phyloP scores from a whole-genome alignment of 148 eudicot genomes.

The Arctostaphylos glauca region DNA sequence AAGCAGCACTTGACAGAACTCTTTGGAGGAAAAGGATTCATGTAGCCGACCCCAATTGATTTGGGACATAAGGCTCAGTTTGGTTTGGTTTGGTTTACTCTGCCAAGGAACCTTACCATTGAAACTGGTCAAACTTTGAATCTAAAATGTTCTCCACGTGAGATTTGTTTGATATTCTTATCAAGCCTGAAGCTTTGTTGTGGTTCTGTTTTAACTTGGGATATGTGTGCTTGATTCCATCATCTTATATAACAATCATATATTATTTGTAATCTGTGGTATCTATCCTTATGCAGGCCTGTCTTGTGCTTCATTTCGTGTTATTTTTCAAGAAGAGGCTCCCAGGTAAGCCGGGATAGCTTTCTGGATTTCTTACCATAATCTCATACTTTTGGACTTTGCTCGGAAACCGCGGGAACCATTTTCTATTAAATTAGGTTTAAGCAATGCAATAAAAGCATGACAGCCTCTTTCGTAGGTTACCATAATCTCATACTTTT shows the following conservation, averaged over 20 bases:
- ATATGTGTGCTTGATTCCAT: constrained; percentile 7
- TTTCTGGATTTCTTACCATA: not conserved
- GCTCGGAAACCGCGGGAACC: not conserved
- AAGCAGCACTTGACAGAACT: no score
- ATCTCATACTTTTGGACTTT: not conserved
- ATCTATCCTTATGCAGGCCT: constrained; percentile 49
- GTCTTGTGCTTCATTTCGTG: constrained; percentile 74
- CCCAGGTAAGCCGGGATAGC: constrained; percentile 55
- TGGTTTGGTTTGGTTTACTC: no score
- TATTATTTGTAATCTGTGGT: not conserved
- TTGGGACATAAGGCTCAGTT: no score
- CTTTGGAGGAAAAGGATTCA: no score
- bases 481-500: no score
- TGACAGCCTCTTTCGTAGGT: not conserved
- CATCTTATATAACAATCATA: not conserved
- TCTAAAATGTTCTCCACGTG: not conserved
- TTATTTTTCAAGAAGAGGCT: constrained; percentile 86
- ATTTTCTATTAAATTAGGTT: not conserved
- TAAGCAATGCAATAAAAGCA: not conserved
- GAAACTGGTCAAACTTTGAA: not conserved
- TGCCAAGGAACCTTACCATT: not conserved
- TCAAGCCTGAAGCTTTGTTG: not conserved
- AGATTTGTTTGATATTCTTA: not conserved
- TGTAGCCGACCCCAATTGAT: no score
- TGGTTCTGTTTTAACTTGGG: not conserved